Evolutionary conservation across 352 stramenopile species (phyloP).

Genomic region (Pythium oligandrum): DNA sequence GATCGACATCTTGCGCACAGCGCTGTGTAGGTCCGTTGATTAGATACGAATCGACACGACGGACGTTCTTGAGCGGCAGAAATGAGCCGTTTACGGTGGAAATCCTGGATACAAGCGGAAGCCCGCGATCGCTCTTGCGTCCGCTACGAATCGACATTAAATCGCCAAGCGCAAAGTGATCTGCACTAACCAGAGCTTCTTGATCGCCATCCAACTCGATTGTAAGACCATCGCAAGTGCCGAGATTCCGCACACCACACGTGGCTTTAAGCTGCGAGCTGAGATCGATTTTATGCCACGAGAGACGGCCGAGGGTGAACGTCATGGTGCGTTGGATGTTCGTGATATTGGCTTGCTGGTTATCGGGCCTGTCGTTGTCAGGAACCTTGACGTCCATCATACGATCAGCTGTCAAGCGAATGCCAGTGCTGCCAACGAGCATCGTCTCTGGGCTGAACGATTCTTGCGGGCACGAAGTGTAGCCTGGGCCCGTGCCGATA

Average conservation of each 20-base stretch:
- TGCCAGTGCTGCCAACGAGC: slow-evolving; percentile 7
- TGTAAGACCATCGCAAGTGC: no score
- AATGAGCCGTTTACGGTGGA: background rate
- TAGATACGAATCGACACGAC: background rate
- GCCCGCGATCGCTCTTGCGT: no score
- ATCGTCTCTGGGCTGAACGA: slow-evolving; percentile 11
- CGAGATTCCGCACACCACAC: background rate
- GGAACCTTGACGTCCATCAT: slow-evolving; percentile 7
- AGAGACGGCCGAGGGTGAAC: slow-evolving; percentile 9
- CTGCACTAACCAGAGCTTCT: no score
- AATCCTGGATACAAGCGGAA: no score
- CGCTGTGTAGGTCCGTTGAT: background rate
- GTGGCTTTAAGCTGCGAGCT: background rate
- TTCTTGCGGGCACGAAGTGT: slow-evolving; percentile 3
- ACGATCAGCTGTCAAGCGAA: slow-evolving; percentile 4
- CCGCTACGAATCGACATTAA: no score
- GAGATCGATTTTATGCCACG: slow-evolving; percentile 11
- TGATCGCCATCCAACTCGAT: no score
- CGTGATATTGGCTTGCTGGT: slow-evolving; percentile 11
- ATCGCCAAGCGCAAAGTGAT: no score
- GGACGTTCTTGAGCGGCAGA: slow-evolving; percentile 8
- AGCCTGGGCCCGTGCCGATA: slow-evolving; percentile 5
- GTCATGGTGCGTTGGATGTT: slow-evolving; percentile 11
- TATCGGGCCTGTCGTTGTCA: no score
- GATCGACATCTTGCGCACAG: slow-evolving; percentile 11